These are phyloP conservation scores for Vigna reflexopilosa DNA, from an alignment of 306 rosid genomes.

Conservation along the genomic window DNA sequence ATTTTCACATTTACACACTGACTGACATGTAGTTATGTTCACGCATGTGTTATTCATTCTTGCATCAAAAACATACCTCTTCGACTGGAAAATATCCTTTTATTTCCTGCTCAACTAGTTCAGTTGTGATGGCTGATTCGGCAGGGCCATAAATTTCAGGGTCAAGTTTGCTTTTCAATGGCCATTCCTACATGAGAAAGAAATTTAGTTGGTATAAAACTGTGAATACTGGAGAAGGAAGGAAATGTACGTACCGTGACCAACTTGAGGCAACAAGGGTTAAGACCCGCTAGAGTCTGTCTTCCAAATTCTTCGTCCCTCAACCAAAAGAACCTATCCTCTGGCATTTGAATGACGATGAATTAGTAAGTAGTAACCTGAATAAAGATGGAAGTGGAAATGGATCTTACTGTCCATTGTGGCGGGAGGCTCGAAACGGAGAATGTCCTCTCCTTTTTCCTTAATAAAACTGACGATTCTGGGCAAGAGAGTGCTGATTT, in stretches of 20 bases:
- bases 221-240: not conserved
- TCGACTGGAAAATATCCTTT: conserved; percentile 52
- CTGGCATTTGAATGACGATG: conserved; percentile 29
- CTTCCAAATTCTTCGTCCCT: conserved; percentile 83
- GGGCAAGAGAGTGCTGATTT: conserved; percentile 48
- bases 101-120: conserved; percentile 65
- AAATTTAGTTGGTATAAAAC: not conserved
- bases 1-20: not conserved
- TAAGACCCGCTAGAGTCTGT: conserved; percentile 91
- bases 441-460: conserved; percentile 42
- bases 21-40: too few species aligned
- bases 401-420: conserved; percentile 55
- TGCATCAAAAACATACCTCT: conserved; percentile 56
- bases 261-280: conserved; percentile 70
- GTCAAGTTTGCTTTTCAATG: conserved; percentile 77
- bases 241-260: conserved; percentile 71
- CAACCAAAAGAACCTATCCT: conserved; percentile 88
- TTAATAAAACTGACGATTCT: conserved; percentile 50
- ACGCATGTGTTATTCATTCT: too few species aligned
- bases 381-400: too few species aligned
- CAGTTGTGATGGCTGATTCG: conserved; percentile 70
- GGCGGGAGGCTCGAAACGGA: conserved; percentile 65
- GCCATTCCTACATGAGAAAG: conserved; percentile 79
- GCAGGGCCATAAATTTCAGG: conserved; percentile 72
- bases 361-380: not conserved